phyloP scores from a whole-genome alignment of 129 eudicot genomes.

The Smallanthus sonchifolius region DNA sequence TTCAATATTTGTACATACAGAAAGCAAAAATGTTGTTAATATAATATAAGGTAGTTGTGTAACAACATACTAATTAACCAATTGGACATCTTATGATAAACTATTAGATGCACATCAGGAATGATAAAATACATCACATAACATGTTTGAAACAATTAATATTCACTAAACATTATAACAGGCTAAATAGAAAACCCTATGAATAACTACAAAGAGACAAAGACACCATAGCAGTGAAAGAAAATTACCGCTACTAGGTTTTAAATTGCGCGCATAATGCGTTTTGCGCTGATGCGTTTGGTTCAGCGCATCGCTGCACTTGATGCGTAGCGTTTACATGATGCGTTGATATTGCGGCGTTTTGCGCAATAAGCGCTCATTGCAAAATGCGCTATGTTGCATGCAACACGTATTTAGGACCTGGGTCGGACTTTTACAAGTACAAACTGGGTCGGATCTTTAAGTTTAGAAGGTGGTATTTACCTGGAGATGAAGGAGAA shows the following conservation, averaged over 20 bases:
- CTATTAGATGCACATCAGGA: background rate
- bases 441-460: too few species aligned
- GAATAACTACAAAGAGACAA: background rate
- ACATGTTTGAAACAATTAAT: conserved; percentile 8
- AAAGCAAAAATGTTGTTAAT: conserved; percentile 28
- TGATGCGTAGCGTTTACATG: too few species aligned
- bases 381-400: too few species aligned
- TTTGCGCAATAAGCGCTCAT: too few species aligned
- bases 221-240: background rate
- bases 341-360: too few species aligned
- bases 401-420: too few species aligned
- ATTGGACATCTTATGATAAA: background rate
- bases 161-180: background rate
- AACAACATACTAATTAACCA: conserved; percentile 2
- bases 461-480: too few species aligned
- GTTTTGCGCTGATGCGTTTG: too few species aligned
- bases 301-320: too few species aligned
- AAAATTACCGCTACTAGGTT: background rate
- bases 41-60: background rate
- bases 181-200: background rate
- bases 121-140: background rate
- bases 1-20: conserved; percentile 23
- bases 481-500: too few species aligned
- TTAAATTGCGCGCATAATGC: too few species aligned
- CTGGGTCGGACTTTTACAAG: too few species aligned